Evolutionary conservation across 2,329 filamentous ascomycete genomes (phyloP), one percentile per base, ranked within the genome.

Genomic region (Fusarium sp.): DNA sequence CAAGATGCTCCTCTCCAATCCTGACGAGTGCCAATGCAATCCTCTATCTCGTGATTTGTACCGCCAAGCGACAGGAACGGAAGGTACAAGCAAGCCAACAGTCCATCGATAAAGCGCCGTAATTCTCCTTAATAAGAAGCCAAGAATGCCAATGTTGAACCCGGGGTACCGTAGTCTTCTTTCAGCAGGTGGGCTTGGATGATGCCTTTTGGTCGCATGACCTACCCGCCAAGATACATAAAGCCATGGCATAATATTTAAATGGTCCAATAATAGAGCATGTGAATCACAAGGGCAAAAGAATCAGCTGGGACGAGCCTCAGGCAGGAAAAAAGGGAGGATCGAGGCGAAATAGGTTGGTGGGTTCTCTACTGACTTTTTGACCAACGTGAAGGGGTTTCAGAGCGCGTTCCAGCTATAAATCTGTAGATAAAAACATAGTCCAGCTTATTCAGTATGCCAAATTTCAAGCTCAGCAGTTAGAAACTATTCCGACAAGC

Each of bases 41-140:
- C 18, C 33, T 56, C 45, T 66, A 54, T 69, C 73, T 74, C 62
- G 70, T 74, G 67, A 71, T 68, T 64, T 20, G 4, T 13, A 22
- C 47, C 35, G 73, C 73, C 73, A 75, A 75, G 73, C n/a, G 25
- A 68, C 71, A 57, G 13, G 61, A 72, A 35, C 35, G 71, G 71
- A 68, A 73, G 71, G 71, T 42, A 50, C 25, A 42, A 57, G 14
- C 18, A 20, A 10, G 33, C 2, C 50, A 56, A 56, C 50, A n/a
- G 47, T 20, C 27, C 25, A 31, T 31, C 6, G 47, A 54, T 54
- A 54, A 20, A 31, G 47, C 29, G 33, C 52, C 25, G 31, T 10
- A 9, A 36, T n/a, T 4, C 52, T 36, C 31, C 31, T 22, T 22
- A 7, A 35, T 25, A 6, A 16, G 52, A 57, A n/a, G 52, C 52